Base-by-base conservation (phyloP, 1,284 basidiomycete genomes). In the Ustilago cynodontis region DNA sequence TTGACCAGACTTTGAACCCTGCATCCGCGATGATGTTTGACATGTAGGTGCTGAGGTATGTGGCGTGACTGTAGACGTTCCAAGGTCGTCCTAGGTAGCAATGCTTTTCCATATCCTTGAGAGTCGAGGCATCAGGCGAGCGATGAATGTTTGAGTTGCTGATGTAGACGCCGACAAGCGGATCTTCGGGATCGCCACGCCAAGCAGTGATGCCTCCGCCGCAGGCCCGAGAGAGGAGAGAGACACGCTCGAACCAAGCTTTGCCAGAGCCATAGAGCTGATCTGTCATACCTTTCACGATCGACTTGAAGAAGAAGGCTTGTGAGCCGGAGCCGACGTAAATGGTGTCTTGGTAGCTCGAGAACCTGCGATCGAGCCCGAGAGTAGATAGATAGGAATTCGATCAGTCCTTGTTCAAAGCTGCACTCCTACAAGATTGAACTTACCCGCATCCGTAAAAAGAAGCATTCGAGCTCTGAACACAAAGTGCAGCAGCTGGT, bases 171-270 rank as follows among this genome's bases (percentile, higher is more conserved):
- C 73, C 68, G 16, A 64, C 43, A 2, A 5, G 18, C 0, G 60
- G 35, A 37, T 76, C 62, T 16, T 33, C 14, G 1, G 72, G 56
- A 35, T 75, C 59, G n/a, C 73, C 69, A 14, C 65, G 55, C 73
- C 73, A 76, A 26, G 73, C 73, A 4, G 73, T 63, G 55, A 76
- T 71, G 0, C 69, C 73, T 8, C 73, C 73, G 0, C 62, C 59
- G 18, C 69, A 71, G 1, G 61, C 73, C 1, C 73, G 47, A 6
- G 50, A 61, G n/a, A 71, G 56, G 47, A 76, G 58, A 22, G 28
- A 31, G n/a, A 50, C 58, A 0, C n/a, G 22, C 22, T 76, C 73
- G n/a, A 76, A 68, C 73, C 73, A 76, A 16, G 73, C 73, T 33
- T 65, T 63, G 10, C 73, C 73, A 6, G 8, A 16, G 1, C 73